Evolutionary conservation across 257 asterid genomes (phyloP).

Genomic region (Coffea eugenioides): DNA sequence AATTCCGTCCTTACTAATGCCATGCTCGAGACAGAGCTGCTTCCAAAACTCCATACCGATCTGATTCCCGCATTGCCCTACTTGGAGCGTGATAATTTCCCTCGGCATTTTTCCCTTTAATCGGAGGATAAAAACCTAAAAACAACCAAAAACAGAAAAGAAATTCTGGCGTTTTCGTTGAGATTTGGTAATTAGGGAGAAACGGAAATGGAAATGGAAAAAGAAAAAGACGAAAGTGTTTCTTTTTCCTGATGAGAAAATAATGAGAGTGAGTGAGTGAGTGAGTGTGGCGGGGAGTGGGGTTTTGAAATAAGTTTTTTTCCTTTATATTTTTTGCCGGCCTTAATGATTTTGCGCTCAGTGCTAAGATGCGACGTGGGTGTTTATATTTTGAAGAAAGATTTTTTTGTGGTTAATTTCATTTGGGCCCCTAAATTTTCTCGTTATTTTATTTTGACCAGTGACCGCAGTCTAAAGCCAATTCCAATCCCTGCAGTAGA

Average conservation of each 20-base stretch:
- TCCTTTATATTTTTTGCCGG: conserved; percentile 1
- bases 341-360: not conserved
- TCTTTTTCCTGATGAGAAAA: not conserved
- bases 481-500: too few relatives aligned
- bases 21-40: conserved; percentile 99
- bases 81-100: conserved; percentile 90
- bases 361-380: not conserved
- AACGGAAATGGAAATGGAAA: not conserved
- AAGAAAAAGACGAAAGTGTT: not conserved
- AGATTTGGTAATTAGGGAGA: not conserved
- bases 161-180: conserved; percentile 18
- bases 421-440: not conserved
- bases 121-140: conserved; percentile 37
- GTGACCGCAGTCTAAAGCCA: too few relatives aligned
- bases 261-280: not conserved
- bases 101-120: conserved; percentile 66
- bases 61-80: conserved; percentile 99
- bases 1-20: conserved; percentile 94
- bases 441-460: too few relatives aligned
- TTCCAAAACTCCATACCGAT: conserved; percentile 99
- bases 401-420: not conserved
- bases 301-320: conserved; percentile 10
- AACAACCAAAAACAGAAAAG: conserved; percentile 61
- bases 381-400: too few relatives aligned
- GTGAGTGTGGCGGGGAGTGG: conserved; percentile 19